Conservation (phyloP, 2,329 filamentous ascomycete species). For the Fusarium tricinctum region DNA sequence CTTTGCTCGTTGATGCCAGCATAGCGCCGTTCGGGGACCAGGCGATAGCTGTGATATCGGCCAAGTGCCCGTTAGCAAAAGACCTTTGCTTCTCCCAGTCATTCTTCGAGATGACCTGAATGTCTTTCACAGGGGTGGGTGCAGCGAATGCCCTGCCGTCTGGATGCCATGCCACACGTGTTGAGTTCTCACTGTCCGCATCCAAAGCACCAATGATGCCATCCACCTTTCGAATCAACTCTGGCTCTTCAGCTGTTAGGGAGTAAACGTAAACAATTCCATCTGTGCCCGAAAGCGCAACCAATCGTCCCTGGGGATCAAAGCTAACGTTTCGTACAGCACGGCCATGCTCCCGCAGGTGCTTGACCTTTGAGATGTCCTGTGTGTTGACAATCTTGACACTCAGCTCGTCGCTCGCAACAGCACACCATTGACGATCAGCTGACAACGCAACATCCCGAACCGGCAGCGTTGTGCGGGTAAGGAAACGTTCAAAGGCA, state of each 20-base stretch:
- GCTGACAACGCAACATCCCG: slow-evolving; percentile 87
- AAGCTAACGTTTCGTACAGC: slow-evolving; percentile 94
- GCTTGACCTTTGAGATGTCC: slow-evolving; percentile 81
- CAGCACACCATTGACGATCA: slow-evolving; percentile 88
- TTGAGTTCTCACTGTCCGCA: slow-evolving; percentile 78
- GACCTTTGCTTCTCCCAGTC: slow-evolving; percentile 90
- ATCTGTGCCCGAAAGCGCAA: slow-evolving; percentile 88
- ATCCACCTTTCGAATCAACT: slow-evolving; percentile 86
- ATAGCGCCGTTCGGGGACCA: slow-evolving; percentile 97
- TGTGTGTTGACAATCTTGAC: slow-evolving; percentile 89
- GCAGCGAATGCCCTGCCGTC: slow-evolving; percentile 92
- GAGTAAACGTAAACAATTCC: slow-evolving; percentile 93
- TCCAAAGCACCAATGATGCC: slow-evolving; percentile 86
- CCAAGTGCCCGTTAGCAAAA: slow-evolving; percentile 84
- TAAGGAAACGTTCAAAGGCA: slow-evolving; percentile 83
- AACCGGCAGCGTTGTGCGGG: slow-evolving; percentile 86
- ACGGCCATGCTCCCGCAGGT: slow-evolving; percentile 85
- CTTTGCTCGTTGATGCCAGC: slow-evolving; percentile 77
- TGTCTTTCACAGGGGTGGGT: slow-evolving; percentile 83
- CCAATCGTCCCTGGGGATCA: slow-evolving; percentile 80
- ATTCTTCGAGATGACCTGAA: slow-evolving; percentile 87
- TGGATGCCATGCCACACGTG: slow-evolving; percentile 89
- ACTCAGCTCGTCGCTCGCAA: slow-evolving; percentile 95
- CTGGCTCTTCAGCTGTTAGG: slow-evolving; percentile 80
- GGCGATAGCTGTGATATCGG: slow-evolving; percentile 86